Base-by-base conservation (phyloP, 257 asterid species). In the Scutellaria minor region DNA sequence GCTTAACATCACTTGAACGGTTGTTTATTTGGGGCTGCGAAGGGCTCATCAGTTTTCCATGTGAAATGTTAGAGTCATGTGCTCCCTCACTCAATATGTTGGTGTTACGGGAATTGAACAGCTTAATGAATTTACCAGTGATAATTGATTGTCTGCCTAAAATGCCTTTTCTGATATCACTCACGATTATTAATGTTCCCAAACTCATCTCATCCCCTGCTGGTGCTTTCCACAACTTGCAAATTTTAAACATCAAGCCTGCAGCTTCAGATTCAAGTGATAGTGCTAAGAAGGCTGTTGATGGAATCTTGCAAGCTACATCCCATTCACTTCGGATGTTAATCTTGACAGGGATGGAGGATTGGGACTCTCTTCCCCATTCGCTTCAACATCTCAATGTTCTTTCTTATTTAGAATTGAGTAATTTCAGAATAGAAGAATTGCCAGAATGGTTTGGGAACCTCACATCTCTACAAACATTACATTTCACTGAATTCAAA, bases 41-140 rank as follows among this genome's bases (percentile, higher is more conserved):
- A 24, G 27, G 2, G 0, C 27, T 24, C 27, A 24, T 24, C 27
- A 24, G 27, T 24, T 1, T 24, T 0, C 27, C 27, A 24, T 24
- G 27, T 24, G 27, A 24, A 24, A 24, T 24, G 27, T 0, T 24
- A 24, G 27, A 22, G 27, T 22, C 27, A 22, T 24, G 27, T 24
- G 27, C 27, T 24, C 27, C 27, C 27, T 24, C 27, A 24, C 27
- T 24, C 27, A 1, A 24, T 1, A 24, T 1, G 1, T 24, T 24
- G 1, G 1, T 0, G 1, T 24, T 24, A 24, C 1, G 1, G 2
- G 2, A 24, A 1, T 0, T 1, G 1, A 1, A 0, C 27, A 24
- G 27, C 27, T 24, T 24, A 24, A 24, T 24, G 1, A 24, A 24
- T 24, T 24, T 24, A 1, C 27, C 27, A 24, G 1, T 24, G 27